Base-by-base conservation (phyloP, 345 rosid genomes). In the Salix udensis region DNA sequence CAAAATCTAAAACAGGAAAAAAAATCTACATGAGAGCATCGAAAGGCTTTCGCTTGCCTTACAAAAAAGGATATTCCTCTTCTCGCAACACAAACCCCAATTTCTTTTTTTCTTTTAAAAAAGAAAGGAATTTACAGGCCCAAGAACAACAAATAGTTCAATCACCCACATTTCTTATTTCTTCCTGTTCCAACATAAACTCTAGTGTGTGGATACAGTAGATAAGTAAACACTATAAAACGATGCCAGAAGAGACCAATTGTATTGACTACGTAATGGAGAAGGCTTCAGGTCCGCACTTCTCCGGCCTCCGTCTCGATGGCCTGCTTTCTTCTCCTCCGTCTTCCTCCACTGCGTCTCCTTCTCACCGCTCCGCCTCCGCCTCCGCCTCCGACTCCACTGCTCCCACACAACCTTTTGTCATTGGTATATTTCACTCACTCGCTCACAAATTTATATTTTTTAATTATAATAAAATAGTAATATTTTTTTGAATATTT, bases 281-380 rank as follows among this genome's bases (percentile, higher is more conserved):
- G 90, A 93, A 90, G 81, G 97, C 99, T 4, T 92, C 92, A 19
- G 98, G 99, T 53, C 94, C 97, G 26, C 99, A 96, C 91, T 96
- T 94, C 91, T 96, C 99, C 80, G 98, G 99, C 81, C 89, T 96
- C 60, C 99, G 91, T 66, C 86, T 89, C 46, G 97, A 93, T 82
- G 90, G 91, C 62, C 89, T 87, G 60, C 86, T 82, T 52, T 85
- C 97, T 34, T 85, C 94, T 19, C 86, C 94, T 21, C 78, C 89
- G 1, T 74, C 91, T 44, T 82, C 92, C 1, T 68, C 93, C 34
- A 39, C 76, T 70, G 76, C 88, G 31, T 77, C 92, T 14, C 73
- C 84, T 6, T 68, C 81, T 78, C 78, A 60, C 68, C 70, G 67
- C 40, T 30, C 50, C 67, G 16, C 68, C 28, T 62, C 80, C 67